Percentiles rank a stretch among this genome's conserved stretches.
Conservation (phyloP, 2,329 filamentous ascomycete genomes). For the Penicillium nordicum region DNA sequence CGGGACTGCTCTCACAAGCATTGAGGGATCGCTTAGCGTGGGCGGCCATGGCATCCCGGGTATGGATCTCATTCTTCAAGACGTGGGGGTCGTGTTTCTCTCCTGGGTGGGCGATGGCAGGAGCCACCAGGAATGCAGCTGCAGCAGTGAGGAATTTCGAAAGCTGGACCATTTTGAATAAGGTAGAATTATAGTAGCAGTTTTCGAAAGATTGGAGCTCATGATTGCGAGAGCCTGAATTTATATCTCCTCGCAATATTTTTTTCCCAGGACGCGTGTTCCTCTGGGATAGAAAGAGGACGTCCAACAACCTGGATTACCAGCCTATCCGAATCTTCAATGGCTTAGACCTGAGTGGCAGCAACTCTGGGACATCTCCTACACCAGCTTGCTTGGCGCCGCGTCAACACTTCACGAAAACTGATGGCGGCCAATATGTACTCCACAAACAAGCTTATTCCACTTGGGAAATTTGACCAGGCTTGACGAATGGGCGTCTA, state of each 20-base stretch:
- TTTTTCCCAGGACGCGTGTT: too few species aligned
- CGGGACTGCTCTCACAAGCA: constrained; percentile 22
- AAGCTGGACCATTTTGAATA: constrained; percentile 19
- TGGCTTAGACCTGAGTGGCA: background rate
- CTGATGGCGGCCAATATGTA: background rate
- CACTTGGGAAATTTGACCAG: background rate
- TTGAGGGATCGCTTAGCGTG: constrained; percentile 24
- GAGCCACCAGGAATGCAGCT: constrained; percentile 26
- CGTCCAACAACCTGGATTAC: background rate
- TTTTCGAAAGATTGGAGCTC: background rate
- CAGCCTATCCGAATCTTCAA: background rate
- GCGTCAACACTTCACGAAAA: constrained; percentile 7
- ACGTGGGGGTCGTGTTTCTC: constrained; percentile 30
- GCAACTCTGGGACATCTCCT: background rate
- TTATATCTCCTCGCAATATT: background rate
- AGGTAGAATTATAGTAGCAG: background rate
- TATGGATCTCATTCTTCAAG: constrained; percentile 29
- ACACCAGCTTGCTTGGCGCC: constrained; percentile 12
- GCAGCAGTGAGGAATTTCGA: constrained; percentile 31
- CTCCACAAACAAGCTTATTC: constrained; percentile 20
- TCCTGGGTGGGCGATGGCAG: constrained; percentile 31
- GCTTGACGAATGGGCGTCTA: background rate
- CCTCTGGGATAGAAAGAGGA: too few species aligned
- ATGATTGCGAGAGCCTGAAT: background rate
- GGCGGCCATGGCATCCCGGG: constrained; percentile 26